Conservation (phyloP, 2,329 filamentous ascomycete species). For the Colletotrichum sidae region DNA sequence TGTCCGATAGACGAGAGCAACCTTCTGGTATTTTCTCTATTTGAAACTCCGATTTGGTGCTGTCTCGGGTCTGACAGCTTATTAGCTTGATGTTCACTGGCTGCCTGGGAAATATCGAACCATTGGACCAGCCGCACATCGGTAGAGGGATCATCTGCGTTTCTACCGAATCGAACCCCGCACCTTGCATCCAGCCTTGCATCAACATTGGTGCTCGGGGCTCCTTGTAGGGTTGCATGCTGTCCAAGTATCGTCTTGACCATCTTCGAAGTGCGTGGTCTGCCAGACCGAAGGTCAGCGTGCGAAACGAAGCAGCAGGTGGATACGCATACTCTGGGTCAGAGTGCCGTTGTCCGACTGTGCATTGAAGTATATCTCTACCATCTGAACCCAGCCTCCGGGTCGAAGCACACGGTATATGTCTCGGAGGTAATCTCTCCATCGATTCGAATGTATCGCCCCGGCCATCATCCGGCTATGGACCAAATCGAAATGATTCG, state of each 20-base stretch:
- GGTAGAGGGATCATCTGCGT: conserved; percentile 73
- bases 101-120: conserved; percentile 53
- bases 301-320: neutral
- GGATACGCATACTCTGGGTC: conserved; percentile 62
- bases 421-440: conserved; percentile 81
- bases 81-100: conserved; percentile 1
- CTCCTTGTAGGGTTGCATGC: conserved; percentile 73
- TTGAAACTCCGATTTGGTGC: conserved; percentile 63
- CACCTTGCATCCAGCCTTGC: conserved; percentile 66
- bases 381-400: conserved; percentile 88
- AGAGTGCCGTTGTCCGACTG: conserved; percentile 89
- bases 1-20: conserved; percentile 66
- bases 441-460: conserved; percentile 79
- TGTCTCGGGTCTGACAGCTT: conserved; percentile 58
- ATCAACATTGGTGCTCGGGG: conserved; percentile 72
- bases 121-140: conserved; percentile 75
- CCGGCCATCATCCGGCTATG: conserved; percentile 80
- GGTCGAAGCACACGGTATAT: conserved; percentile 78
- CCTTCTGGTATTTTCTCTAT: conserved; percentile 65
- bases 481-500: conserved; percentile 83
- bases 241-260: conserved; percentile 73
- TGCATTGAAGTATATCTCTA: conserved; percentile 87
- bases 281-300: conserved; percentile 43
- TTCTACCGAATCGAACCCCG: conserved; percentile 77
- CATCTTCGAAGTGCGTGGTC: conserved; percentile 74